Evolutionary conservation across 331 rosid species (phyloP).

Genomic region (Stylosanthes scabra): DNA sequence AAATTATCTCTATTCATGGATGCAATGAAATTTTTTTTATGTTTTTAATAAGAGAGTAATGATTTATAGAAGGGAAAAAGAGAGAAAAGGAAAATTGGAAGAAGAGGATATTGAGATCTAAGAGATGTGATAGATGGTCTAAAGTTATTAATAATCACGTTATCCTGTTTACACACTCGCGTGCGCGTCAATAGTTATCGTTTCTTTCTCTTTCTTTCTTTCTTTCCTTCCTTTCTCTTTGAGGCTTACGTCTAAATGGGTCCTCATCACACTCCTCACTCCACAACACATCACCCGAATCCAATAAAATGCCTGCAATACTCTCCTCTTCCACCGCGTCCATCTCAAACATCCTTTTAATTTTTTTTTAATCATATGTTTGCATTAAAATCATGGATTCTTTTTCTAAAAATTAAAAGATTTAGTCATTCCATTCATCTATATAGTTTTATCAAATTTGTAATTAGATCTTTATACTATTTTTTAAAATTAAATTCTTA

Average conservation of each 20-base stretch:
- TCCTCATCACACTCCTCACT: background rate
- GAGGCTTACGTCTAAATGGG: constrained; percentile 27
- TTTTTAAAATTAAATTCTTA: too few species aligned
- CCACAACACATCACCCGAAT: background rate
- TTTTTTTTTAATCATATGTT: too few species aligned
- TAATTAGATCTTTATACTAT: too few species aligned
- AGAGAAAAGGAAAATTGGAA: background rate
- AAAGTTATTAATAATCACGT: constrained; percentile 40
- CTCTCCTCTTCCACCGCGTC: constrained; percentile 29
- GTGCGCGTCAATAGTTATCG: constrained; percentile 66
- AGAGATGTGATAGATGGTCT: constrained; percentile 53
- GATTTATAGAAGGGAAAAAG: background rate
- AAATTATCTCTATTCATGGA: too few species aligned
- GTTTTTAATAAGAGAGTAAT: too few species aligned
- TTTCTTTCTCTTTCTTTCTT: too few species aligned
- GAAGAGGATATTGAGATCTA: constrained; percentile 35
- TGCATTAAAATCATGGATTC: too few species aligned
- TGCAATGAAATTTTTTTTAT: too few species aligned
- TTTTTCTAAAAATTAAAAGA: too few species aligned
- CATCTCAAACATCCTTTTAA: too few species aligned
- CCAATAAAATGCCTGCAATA: constrained; percentile 6
- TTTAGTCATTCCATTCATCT: too few species aligned
- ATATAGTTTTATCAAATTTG: too few species aligned
- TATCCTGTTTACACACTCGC: constrained; percentile 54
- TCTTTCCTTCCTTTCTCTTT: background rate